Conservation (phyloP, 805 yeast genomes). For the Cyberlindnera euphorbiiphila region DNA sequence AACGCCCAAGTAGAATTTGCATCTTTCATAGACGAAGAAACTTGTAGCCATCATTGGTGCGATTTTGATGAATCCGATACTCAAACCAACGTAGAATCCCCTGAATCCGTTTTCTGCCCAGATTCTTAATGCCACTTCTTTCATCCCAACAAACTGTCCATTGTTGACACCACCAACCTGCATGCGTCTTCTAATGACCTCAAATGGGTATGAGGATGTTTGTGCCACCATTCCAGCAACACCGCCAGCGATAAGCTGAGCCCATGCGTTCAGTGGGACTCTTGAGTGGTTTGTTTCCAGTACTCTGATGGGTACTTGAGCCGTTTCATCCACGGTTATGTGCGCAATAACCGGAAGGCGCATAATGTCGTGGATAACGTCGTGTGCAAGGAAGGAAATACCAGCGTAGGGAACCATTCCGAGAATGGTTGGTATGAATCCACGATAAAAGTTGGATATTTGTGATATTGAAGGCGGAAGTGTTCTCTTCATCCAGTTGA, state of each 20-base stretch:
- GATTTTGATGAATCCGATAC: constrained; percentile 93
- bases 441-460: constrained; percentile 74
- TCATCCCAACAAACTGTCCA: constrained; percentile 53
- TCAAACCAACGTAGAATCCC: constrained; percentile 92
- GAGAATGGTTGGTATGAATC: constrained; percentile 87
- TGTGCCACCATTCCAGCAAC: constrained; percentile 94
- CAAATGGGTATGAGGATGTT: constrained; percentile 95
- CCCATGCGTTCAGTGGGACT: constrained; percentile 80
- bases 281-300: constrained; percentile 32
- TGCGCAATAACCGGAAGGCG: constrained; percentile 53
- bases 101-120: constrained; percentile 70
- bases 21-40: constrained; percentile 87
- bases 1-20: constrained; percentile 59
- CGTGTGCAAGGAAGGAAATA: constrained; percentile 93
- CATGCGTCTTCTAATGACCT: constrained; percentile 89
- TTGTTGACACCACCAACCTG: constrained; percentile 83
- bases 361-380: constrained; percentile 80
- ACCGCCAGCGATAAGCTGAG: constrained; percentile 92
- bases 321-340: constrained; percentile 40
- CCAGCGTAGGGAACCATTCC: constrained; percentile 99
- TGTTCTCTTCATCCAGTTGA: constrained; percentile 20
- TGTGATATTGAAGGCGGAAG: constrained; percentile 22
- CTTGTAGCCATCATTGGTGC: constrained; percentile 97
- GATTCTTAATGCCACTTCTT: constrained; percentile 54
- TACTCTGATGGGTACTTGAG: constrained; percentile 4